Percentiles rank a stretch among this genome's conserved stretches.
These are phyloP conservation scores for Ustilago tritici DNA, from an alignment of 1,284 basidiomycete genomes.

Conservation along the genomic window DNA sequence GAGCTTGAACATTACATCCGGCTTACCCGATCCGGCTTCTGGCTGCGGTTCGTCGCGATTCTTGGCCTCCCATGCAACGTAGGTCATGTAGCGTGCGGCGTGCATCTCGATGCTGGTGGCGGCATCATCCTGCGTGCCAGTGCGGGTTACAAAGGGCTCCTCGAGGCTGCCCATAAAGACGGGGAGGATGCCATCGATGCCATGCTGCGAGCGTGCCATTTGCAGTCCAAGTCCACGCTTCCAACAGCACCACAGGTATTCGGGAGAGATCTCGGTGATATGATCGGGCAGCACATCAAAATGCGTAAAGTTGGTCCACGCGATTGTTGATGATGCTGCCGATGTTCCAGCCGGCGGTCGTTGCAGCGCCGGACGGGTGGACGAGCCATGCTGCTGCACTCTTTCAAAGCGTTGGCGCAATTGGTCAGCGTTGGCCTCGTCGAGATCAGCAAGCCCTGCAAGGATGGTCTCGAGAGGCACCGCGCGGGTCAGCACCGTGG, in stretches of 20 bases:
- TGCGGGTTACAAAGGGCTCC: neutral
- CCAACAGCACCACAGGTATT: constrained; percentile 39
- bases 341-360: neutral
- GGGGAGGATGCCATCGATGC: constrained; percentile 37
- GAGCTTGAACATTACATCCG: neutral
- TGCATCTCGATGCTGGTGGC: neutral
- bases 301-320: constrained; percentile 28
- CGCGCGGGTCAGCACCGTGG: neutral
- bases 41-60: neutral
- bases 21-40: neutral
- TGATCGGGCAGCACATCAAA: constrained; percentile 16
- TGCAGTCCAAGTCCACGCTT: constrained; percentile 32
- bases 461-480: constrained; percentile 10
- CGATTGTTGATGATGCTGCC: neutral
- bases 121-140: neutral
- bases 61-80: constrained; percentile 27
- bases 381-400: neutral
- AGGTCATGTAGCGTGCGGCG: constrained; percentile 16
- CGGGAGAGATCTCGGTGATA: constrained; percentile 15
- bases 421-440: neutral
- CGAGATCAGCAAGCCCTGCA: neutral
- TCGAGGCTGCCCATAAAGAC: constrained; percentile 25
- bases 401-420: neutral
- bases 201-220: constrained; percentile 10
- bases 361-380: no score